Base-by-base conservation (phyloP, 495 filamentous ascomycete genomes). In the Hypoxylon subgilvum region DNA sequence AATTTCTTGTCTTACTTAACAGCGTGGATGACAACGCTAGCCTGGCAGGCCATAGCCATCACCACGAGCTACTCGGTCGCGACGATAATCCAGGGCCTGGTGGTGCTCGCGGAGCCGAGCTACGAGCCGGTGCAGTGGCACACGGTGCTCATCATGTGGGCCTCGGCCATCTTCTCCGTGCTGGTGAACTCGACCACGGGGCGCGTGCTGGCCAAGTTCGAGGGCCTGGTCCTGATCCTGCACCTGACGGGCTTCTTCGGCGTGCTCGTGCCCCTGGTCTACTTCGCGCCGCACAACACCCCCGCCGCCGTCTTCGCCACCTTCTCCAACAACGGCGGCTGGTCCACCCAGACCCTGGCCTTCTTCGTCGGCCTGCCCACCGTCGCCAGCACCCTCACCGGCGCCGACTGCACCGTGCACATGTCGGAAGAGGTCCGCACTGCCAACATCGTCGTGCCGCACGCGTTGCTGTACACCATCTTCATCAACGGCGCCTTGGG, bases 371-470 rank as follows among this genome's bases (percentile, higher is more conserved):
- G 71, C 0, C 38, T 71, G 5, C 49, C 63, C 2, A 44, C 50
- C 6, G 46, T 54, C 0, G 54, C 66, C 6, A 46, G 48, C 18
- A 47, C 58, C n/a, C 52, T 69, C 1, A 42, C 69, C 9, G 69
- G 69, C 9, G 61, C 58, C 23, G 66, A 71, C 28, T 62, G 56
- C 51, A 61, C 64, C 27, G 66, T 69, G 10, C 69, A 82, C 72
- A 83, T 83, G 79, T 70, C 81, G 12, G 82, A 85, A 52, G 82
- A 85, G 55, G 75, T 82, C 30, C 56, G 72, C 1, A 74, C 77
- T n/a, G 59, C 59, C 8, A 44, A 48, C 28, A 48, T 74, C 0
- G 67, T 75, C 0, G 71, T 84, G 0, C 81, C 81, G 0, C 71
- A 64, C 6, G 72, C 76, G 0, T 74, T 84, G 35, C 67, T 84